Conservation (phyloP, 1,284 basidiomycete species). For the Fomitopsis betulina region DNA sequence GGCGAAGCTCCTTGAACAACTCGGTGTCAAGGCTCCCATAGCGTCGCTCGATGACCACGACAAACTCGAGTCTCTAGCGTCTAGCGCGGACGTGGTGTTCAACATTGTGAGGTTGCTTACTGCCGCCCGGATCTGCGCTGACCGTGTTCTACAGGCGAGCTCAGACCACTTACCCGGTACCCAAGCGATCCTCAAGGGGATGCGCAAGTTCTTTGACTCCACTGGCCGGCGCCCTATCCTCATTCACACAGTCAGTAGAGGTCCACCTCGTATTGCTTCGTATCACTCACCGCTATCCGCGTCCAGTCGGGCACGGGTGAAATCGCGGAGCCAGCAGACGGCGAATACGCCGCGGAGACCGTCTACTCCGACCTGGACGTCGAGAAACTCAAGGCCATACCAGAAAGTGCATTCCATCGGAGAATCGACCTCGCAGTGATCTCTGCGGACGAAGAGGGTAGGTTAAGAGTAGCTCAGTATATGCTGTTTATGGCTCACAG, state of each 20-base stretch:
- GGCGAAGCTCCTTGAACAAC: conserved; percentile 27
- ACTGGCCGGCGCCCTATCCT: conserved; percentile 36
- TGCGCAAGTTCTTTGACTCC: conserved; percentile 34
- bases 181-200: conserved; percentile 40
- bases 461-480: not conserved
- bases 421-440: conserved; percentile 37
- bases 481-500: not conserved
- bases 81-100: conserved; percentile 42
- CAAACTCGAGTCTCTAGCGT: conserved; percentile 31
- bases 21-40: conserved; percentile 29
- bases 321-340: conserved; percentile 21
- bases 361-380: conserved; percentile 43
- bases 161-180: conserved; percentile 21
- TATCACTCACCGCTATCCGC: no score
- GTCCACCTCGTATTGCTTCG: no score
- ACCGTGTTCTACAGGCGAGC: not conserved
- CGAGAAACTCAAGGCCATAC: conserved; percentile 35
- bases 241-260: conserved; percentile 43
- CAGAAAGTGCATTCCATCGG: conserved; percentile 33
- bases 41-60: conserved; percentile 28
- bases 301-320: conserved; percentile 41
- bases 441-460: conserved; percentile 38
- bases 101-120: conserved; percentile 32
- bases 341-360: conserved; percentile 31
- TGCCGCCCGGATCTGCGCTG: not conserved